These are phyloP conservation scores for Clarireedia paspali DNA, from an alignment of 2,329 filamentous ascomycete species.

Conservation along the genomic window DNA sequence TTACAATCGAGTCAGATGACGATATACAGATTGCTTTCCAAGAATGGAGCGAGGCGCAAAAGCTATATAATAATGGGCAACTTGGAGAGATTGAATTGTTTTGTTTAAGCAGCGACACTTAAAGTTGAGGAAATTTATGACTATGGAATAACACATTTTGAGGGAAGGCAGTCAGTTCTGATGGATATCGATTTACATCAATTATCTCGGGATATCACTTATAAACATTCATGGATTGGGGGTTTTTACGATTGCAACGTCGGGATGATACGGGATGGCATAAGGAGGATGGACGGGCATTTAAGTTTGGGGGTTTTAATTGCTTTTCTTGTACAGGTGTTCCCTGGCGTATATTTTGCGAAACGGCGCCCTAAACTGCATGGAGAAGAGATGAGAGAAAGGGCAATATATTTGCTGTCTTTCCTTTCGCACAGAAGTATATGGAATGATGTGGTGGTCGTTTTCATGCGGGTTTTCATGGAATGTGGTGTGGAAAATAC, in stretches of 20 bases:
- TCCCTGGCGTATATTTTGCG: conserved; percentile 14
- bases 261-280: conserved; percentile 22
- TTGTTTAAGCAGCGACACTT: conserved; percentile 47
- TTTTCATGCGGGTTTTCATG: no score
- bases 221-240: conserved; percentile 15
- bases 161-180: background rate
- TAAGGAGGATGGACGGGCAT: conserved; percentile 16
- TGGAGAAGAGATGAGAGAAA: conserved; percentile 6
- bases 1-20: conserved; percentile 91
- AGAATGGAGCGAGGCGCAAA: conserved; percentile 78
- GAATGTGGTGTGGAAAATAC: background rate
- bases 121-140: conserved; percentile 8
- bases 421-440: background rate
- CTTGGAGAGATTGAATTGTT: conserved; percentile 88
- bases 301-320: conserved; percentile 9
- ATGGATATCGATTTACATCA: conserved; percentile 3
- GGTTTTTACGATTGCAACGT: conserved; percentile 24
- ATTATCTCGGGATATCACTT: conserved; percentile 13
- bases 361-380: conserved; percentile 14
- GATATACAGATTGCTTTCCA: conserved; percentile 94
- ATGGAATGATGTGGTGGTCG: background rate
- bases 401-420: conserved; percentile 11
- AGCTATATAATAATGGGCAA: conserved; percentile 54
- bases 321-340: conserved; percentile 17
- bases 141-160: background rate